Percentiles rank a stretch among this genome's conserved stretches.
phyloP scores from a whole-genome alignment of 768 basidiomycete species.

The Tulasnella sp. region DNA sequence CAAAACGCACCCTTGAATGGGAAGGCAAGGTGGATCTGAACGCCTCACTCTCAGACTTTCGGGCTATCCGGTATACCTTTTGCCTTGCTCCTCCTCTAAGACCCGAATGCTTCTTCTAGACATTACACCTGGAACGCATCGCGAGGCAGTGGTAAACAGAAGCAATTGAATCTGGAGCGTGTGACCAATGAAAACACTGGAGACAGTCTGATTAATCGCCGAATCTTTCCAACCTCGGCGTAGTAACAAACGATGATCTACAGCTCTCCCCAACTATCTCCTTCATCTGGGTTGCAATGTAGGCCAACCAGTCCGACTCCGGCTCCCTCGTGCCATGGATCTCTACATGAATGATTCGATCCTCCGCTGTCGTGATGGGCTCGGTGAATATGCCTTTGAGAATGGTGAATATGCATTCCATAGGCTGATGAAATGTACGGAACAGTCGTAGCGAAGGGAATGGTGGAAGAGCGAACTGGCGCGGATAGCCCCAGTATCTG shows the following conservation, averaged over 20 bases:
- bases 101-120: too few species aligned
- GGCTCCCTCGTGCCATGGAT: background rate
- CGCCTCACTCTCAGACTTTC: too few species aligned
- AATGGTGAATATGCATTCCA: background rate
- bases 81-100: too few species aligned
- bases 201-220: too few species aligned
- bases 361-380: background rate
- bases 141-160: too few species aligned
- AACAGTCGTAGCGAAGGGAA: background rate
- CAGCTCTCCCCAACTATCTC: background rate
- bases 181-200: too few species aligned
- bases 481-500: background rate
- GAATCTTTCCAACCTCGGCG: background rate
- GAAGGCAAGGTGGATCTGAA: too few species aligned
- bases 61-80: too few species aligned
- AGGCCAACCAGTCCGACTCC: background rate
- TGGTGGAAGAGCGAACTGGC: background rate
- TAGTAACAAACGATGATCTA: background rate
- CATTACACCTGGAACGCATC: too few species aligned
- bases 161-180: too few species aligned
- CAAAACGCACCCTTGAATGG: too few species aligned
- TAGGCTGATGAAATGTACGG: background rate
- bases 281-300: background rate
- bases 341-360: background rate
- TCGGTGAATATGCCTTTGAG: background rate